Base-by-base conservation (phyloP, 345 rosid species). In the Zanthoxylum bungeanum region DNA sequence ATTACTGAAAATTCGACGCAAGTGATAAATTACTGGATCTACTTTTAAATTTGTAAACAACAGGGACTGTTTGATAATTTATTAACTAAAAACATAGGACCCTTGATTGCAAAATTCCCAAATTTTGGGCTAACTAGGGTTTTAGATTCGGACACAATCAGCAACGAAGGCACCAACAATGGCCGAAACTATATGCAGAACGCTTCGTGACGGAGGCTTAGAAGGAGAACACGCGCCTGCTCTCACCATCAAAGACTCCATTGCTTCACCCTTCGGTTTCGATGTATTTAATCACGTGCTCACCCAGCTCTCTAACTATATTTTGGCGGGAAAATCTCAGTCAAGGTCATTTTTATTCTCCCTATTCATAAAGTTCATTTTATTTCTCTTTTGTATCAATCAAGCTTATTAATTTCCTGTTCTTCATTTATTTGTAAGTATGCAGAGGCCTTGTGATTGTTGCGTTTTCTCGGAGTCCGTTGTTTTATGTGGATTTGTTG, bases 191-290 rank as follows among this genome's bases (percentile, higher is more conserved):
- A 70, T 89, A 37, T 91, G 92, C 84, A 84, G 93, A 80, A 78
- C 83, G 16, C 88, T 95, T 21, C 83, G 97, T 21, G 98, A 95
- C 44, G 98, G 98, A 21, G 85, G 86, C 19, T 73, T 89, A 66
- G 96, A 89, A 76, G 98, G 97, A 19, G 98, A 89, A 36, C 89
- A 79, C 30, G 87, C 97, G 2, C 91, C 94, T 59, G 87, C 96
- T 71, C 92, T 95, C 64, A 79, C 92, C 2, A 85, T 92, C 74
- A 87, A 85, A 63, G 98, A 92, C 81, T 77, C 85, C 68, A 64
- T 79, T 37, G 76, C 77, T 69, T 84, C 96, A 2, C 93, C 98
- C 10, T 85, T 89, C 52, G 99, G 89, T 8, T 75, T 74, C 71
- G 85, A 95, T 21, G 89, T 88, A 34, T 87, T 92, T 68, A 6